Evolutionary conservation across 2,329 filamentous ascomycete genomes (phyloP).

Genomic region (Ophiostoma sp.): DNA sequence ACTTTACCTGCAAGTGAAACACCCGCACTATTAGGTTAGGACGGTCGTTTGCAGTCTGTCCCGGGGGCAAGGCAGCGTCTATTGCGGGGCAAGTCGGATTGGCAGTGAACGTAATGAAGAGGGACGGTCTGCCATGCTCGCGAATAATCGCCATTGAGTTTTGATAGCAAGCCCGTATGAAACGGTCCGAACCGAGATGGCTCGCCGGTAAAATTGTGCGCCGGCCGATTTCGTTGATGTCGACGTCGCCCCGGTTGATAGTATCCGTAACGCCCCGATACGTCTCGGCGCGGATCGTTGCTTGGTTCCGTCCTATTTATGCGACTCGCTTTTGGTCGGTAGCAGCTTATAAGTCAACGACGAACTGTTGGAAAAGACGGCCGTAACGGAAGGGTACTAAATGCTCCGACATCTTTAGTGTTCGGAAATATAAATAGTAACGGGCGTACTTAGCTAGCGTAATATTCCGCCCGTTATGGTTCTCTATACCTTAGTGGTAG

Average conservation of each 20-base stretch:
- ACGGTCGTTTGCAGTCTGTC: too few relatives aligned
- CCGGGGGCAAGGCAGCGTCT: too few relatives aligned
- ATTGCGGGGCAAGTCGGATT: neutral
- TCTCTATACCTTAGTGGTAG: too few relatives aligned
- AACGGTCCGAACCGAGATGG: neutral
- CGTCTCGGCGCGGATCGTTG: neutral
- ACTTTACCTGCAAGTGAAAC: too few relatives aligned
- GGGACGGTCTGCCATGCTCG: neutral
- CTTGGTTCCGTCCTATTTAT: neutral
- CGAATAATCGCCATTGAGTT: neutral
- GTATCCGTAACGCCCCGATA: neutral
- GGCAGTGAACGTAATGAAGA: neutral
- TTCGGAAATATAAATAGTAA: too few relatives aligned
- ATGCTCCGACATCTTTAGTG: too few relatives aligned
- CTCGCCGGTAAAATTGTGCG: neutral
- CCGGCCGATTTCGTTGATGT: neutral
- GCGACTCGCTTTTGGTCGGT: neutral
- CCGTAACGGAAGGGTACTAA: too few relatives aligned
- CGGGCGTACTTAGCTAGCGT: too few relatives aligned
- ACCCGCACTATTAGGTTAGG: too few relatives aligned
- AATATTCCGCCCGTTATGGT: too few relatives aligned
- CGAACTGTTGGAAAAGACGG: too few relatives aligned
- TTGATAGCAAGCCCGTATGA: neutral
- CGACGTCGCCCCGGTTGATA: neutral
- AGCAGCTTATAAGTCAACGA: neutral